Percentiles rank a stretch among this genome's conserved stretches.
Conservation (phyloP, 2,329 filamentous ascomycete genomes). For the Hymenotorrendiella dingleyae region DNA sequence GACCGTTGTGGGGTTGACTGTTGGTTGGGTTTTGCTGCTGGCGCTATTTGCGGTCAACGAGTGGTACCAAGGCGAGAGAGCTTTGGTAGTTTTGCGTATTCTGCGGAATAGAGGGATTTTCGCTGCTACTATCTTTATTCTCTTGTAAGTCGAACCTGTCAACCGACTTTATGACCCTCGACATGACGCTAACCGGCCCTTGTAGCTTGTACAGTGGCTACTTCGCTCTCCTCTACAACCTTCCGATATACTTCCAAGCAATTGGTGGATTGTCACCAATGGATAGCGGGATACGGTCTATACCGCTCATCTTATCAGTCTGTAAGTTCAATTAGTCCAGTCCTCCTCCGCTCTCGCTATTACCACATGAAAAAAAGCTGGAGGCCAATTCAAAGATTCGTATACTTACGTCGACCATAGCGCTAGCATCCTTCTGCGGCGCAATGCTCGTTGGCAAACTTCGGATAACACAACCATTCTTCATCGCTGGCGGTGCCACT, state of each 20-base stretch:
- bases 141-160: constrained; percentile 1
- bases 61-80: constrained; percentile 34
- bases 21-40: constrained; percentile 26
- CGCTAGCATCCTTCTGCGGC: not conserved
- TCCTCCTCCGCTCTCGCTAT: too few species aligned
- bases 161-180: not conserved
- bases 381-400: not conserved
- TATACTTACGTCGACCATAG: not conserved
- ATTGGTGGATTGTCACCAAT: constrained; percentile 17
- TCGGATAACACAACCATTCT: constrained; percentile 29
- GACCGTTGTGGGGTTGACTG: constrained; percentile 35
- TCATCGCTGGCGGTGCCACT: constrained; percentile 22
- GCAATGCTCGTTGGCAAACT: constrained; percentile 15
- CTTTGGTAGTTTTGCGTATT: not conserved
- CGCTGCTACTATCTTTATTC: not conserved
- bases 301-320: constrained; percentile 21
- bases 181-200: not conserved
- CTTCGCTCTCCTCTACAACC: constrained; percentile 10
- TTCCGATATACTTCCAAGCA: constrained; percentile 29
- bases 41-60: constrained; percentile 31
- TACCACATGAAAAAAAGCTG: not conserved
- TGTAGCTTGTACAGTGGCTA: constrained; percentile 9
- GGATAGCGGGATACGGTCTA: constrained; percentile 18
- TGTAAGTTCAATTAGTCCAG: too few species aligned
- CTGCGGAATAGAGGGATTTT: not conserved